A percentile compares a stretch with the other conserved stretches of the same genome.
phyloP scores from a whole-genome alignment of 495 filamentous ascomycete species.

The Penicillium longicatenatum region DNA sequence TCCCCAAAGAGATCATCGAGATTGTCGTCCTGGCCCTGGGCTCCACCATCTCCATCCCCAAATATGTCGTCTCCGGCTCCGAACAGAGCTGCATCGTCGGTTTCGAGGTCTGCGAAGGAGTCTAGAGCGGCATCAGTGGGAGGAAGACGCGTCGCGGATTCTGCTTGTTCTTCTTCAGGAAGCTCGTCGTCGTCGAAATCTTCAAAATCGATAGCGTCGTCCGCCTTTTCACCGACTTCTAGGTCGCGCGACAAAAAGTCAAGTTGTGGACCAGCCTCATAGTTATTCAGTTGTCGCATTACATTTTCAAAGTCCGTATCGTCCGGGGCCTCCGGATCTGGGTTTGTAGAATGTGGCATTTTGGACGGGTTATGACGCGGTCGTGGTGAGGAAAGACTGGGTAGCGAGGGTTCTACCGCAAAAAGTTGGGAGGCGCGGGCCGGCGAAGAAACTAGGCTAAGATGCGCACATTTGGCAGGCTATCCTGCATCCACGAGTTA shows the following conservation, averaged over 20 bases:
- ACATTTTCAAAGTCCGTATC: slow-evolving; percentile 53
- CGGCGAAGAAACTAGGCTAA: not conserved
- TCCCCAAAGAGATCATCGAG: slow-evolving; percentile 60
- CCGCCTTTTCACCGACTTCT: slow-evolving; percentile 71
- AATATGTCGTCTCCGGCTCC: slow-evolving; percentile 42
- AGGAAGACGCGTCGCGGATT: slow-evolving; percentile 11
- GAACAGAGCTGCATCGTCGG: slow-evolving; percentile 57
- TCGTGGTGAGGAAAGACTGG: not conserved
- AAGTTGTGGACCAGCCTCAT: slow-evolving; percentile 38
- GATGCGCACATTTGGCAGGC: not conserved
- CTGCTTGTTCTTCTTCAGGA: slow-evolving; percentile 63
- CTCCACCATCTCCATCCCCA: slow-evolving; percentile 39
- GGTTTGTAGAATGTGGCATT: slow-evolving; percentile 52
- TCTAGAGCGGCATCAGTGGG: slow-evolving; percentile 17
- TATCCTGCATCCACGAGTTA: not conserved
- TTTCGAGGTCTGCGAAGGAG: slow-evolving; percentile 27
- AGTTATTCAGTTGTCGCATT: slow-evolving; percentile 51
- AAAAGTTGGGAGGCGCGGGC: not conserved
- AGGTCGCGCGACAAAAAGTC: slow-evolving; percentile 52
- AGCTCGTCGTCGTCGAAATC: slow-evolving; percentile 78
- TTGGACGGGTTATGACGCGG: not conserved
- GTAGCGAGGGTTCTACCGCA: not conserved
- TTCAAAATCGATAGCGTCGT: slow-evolving; percentile 83
- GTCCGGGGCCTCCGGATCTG: slow-evolving; percentile 33
- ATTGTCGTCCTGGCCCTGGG: slow-evolving; percentile 38